Conservation (phyloP, 805 yeast species). For the Candida ulmi region DNA sequence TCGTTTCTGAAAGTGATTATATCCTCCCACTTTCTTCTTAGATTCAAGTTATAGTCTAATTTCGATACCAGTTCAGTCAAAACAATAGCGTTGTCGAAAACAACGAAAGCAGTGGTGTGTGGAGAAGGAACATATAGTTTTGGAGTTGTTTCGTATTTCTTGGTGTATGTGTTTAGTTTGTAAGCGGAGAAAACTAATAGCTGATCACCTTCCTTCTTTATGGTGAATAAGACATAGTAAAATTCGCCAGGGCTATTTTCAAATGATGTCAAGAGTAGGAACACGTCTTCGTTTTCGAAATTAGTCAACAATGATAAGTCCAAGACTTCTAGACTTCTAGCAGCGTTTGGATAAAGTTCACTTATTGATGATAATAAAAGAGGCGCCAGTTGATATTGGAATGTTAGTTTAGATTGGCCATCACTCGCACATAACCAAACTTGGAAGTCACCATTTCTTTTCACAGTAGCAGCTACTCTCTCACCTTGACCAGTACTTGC, state of each 20-base stretch:
- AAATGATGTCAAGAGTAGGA: slow-evolving; percentile 41
- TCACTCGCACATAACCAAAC: slow-evolving; percentile 44
- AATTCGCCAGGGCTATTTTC: slow-evolving; percentile 22
- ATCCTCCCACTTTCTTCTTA: slow-evolving; percentile 74
- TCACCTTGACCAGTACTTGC: slow-evolving; percentile 46
- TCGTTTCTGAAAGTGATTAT: slow-evolving; percentile 50
- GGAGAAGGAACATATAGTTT: slow-evolving; percentile 53
- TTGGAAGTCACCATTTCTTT: slow-evolving; percentile 39
- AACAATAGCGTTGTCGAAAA: slow-evolving; percentile 55
- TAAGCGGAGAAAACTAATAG: slow-evolving; percentile 59
- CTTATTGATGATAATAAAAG: slow-evolving; percentile 35
- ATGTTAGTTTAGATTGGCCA: slow-evolving; percentile 34
- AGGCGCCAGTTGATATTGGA: slow-evolving; percentile 31
- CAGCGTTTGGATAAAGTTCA: slow-evolving; percentile 47
- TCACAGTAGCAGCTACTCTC: slow-evolving; percentile 34
- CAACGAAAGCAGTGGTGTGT: slow-evolving; percentile 53
- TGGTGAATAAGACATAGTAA: slow-evolving; percentile 46
- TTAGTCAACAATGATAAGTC: slow-evolving; percentile 52
- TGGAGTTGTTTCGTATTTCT: slow-evolving; percentile 33
- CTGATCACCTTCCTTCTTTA: slow-evolving; percentile 45
- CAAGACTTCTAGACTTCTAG: slow-evolving; percentile 44
- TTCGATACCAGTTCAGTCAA: slow-evolving; percentile 52
- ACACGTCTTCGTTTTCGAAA: slow-evolving; percentile 31
- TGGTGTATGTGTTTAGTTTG: slow-evolving; percentile 46
- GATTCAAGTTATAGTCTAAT: slow-evolving; percentile 26